Evolutionary conservation across 225 moss, liverwort and hornwort species (phyloP).

Genomic region (Polytrichum formosum): DNA sequence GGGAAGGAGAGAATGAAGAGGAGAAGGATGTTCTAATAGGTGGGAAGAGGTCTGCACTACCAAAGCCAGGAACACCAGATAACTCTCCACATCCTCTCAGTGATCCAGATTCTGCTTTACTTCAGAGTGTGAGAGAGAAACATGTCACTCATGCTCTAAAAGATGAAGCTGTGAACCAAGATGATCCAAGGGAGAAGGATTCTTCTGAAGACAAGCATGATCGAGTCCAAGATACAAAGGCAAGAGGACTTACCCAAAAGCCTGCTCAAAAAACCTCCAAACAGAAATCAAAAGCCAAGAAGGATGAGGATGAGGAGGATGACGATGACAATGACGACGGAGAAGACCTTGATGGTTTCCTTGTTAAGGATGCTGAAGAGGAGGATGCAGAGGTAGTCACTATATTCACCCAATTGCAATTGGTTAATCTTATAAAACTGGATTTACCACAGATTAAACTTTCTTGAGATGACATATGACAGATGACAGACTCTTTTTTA

Average conservation of each 20-base stretch:
- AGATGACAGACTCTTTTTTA: neutral
- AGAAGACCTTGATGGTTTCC: slow-evolving; percentile 24
- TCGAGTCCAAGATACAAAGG: neutral
- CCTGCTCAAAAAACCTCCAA: neutral
- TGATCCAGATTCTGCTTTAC: slow-evolving; percentile 9
- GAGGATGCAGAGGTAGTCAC: slow-evolving; percentile 28
- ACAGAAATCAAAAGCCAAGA: slow-evolving; percentile 9
- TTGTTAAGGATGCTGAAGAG: slow-evolving; percentile 38
- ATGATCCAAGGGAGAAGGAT: neutral
- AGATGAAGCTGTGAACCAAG: slow-evolving; percentile 2
- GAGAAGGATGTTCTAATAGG: slow-evolving; percentile 19
- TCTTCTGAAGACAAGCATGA: neutral
- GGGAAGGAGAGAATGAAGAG: slow-evolving; percentile 45
- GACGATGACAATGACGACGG: slow-evolving; percentile 25
- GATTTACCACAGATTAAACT: neutral
- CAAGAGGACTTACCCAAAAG: neutral
- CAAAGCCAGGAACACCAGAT: slow-evolving; percentile 19
- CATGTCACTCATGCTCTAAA: slow-evolving; percentile 9
- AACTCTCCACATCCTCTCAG: slow-evolving; percentile 20
- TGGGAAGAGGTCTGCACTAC: slow-evolving; percentile 13
- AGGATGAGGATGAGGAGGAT: neutral
- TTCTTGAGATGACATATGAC: neutral
- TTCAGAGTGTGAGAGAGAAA: slow-evolving; percentile 16
- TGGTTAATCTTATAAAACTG: neutral
- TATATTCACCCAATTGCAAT: neutral